phyloP scores from a whole-genome alignment of 2,329 filamentous ascomycete species.

The Aspergillus sp. region DNA sequence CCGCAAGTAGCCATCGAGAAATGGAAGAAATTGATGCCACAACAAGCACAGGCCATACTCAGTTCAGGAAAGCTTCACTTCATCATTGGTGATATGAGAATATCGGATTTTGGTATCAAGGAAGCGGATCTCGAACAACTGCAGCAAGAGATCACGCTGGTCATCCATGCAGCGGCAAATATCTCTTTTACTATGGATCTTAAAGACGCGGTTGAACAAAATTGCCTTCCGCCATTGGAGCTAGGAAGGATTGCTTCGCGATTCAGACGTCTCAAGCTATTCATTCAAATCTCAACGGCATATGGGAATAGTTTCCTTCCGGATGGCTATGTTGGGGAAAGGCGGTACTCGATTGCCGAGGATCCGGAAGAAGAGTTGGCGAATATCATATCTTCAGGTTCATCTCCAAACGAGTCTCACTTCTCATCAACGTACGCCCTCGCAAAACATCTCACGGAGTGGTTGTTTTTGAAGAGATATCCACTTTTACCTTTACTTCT shows the following conservation, averaged over 20 bases:
- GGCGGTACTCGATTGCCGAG: constrained; percentile 16
- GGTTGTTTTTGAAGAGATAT: constrained; percentile 20
- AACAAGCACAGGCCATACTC: constrained; percentile 21
- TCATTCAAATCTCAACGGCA: constrained; percentile 26
- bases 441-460: constrained; percentile 27
- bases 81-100: constrained; percentile 22
- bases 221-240: constrained; percentile 26
- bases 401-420: constrained; percentile 10
- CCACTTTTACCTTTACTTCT: constrained; percentile 22
- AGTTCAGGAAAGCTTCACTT: constrained; percentile 21
- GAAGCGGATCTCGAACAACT: constrained; percentile 10
- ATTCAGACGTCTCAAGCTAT: constrained; percentile 22
- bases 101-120: constrained; percentile 20
- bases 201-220: constrained; percentile 22
- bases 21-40: constrained; percentile 23
- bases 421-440: constrained; percentile 27
- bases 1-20: constrained; percentile 19
- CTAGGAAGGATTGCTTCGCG: constrained; percentile 19
- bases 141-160: constrained; percentile 23
- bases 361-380: constrained; percentile 23
- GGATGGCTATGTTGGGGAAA: constrained; percentile 22
- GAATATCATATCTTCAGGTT: constrained; percentile 12
- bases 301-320: constrained; percentile 27
- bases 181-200: constrained; percentile 24
- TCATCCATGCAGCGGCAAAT: constrained; percentile 27